Base-by-base conservation (phyloP, 257 asterid genomes). In the Gentiana macrophylla region DNA sequence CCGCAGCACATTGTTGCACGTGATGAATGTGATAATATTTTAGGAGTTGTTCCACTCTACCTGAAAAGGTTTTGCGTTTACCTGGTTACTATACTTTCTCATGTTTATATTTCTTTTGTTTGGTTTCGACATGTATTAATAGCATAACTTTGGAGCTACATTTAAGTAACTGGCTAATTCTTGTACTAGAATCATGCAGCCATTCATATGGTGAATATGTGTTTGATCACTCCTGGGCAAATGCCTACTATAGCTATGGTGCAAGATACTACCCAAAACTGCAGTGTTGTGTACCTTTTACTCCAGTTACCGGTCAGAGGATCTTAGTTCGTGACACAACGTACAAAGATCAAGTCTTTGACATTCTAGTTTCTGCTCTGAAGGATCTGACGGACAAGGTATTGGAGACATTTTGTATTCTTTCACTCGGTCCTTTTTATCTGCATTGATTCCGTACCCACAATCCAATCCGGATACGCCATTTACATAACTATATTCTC, bases 181-280 rank as follows among this genome's bases (percentile, higher is more conserved):
- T 59, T 57, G 59, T 65, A 11, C 55, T 72, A 53, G 53, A 53
- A 70, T 47, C 57, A 32, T 73, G 83, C 94, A 91, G 98, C 84
- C 98, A 91, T 74, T 91, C 98, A 49, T 91, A 83, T 65, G 97
- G 98, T 68, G 98, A 91, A 77, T 91, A 84, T 70, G 98, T 91
- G 69, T 87, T 91, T 68, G 98, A 91, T 73, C 92, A 84, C 75
- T 91, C 98, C 66, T 91, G 97, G 96, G 98, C 98, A 46, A 94
- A 87, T 66, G 95, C 98, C 73, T 91, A 87, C 56, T 78, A 84
- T 75, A 75, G 77, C 69, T 84, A 71, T 61, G 95, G 98, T 50
- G 61, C 81, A 66, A 87, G 90, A 77, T 91, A 87, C 76, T 91
- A 87, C 70, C 98, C 98, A n/a, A 91, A 91, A 64, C 63, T 87